Conservation (phyloP, 2,329 filamentous ascomycete genomes). For the Clonostachys byssicola region DNA sequence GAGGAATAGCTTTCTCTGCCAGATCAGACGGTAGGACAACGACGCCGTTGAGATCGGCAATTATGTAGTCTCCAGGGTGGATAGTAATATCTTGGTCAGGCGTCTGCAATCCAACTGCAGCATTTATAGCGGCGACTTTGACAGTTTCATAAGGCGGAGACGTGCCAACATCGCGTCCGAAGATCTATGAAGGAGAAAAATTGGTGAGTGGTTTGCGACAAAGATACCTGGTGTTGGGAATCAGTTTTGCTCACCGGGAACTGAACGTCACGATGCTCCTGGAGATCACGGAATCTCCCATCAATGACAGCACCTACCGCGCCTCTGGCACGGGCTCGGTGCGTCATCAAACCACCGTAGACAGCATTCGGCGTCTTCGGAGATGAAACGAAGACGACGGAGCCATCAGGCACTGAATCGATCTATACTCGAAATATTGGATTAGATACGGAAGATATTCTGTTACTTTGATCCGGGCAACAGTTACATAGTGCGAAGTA, state of each 20-base stretch:
- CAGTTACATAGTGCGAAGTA: slow-evolving; percentile 38
- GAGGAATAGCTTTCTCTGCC: slow-evolving; percentile 32
- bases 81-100: slow-evolving; percentile 31
- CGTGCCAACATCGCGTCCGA: slow-evolving; percentile 37
- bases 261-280: slow-evolving; percentile 5
- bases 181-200: slow-evolving; percentile 14
- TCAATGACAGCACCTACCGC: slow-evolving; percentile 5
- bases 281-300: slow-evolving; percentile 5
- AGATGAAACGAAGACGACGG: slow-evolving; percentile 6
- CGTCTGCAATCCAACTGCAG: slow-evolving; percentile 28
- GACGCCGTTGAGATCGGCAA: slow-evolving; percentile 40
- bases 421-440: slow-evolving; percentile 1
- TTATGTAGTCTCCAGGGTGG: slow-evolving; percentile 35
- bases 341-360: slow-evolving; percentile 6
- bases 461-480: neutral
- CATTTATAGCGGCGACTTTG: slow-evolving; percentile 35
- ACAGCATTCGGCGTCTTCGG: slow-evolving; percentile 4
- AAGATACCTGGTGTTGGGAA: neutral
- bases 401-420: slow-evolving; percentile 5
- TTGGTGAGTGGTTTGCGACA: neutral
- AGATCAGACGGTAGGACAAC: slow-evolving; percentile 32
- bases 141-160: slow-evolving; percentile 33
- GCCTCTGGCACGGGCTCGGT: slow-evolving; percentile 3
- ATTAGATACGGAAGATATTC: neutral
- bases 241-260: slow-evolving; percentile 6